phyloP scores from a whole-genome alignment of 495 filamentous ascomycete species.

The Penicillium mononematosum region DNA sequence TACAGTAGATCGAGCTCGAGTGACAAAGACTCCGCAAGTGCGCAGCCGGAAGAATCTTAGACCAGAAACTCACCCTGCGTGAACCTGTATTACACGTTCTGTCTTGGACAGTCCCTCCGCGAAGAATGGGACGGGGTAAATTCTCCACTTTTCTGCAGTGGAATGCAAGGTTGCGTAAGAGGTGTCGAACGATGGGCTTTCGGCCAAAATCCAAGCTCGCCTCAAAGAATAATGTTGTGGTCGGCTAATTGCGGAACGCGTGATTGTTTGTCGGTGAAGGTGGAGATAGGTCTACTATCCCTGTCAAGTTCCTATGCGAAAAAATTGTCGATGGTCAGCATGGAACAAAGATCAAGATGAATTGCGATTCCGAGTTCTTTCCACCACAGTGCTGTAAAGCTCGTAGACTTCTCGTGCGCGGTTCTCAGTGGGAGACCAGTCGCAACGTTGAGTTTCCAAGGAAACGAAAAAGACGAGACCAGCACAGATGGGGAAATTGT shows the following conservation, averaged over 20 bases:
- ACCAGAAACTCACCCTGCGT: slow-evolving; percentile 10
- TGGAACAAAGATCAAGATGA: neutral
- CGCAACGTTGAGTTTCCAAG: neutral
- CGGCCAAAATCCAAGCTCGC: slow-evolving; percentile 1
- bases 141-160: slow-evolving; percentile 20
- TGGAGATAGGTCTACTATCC: slow-evolving; percentile 5
- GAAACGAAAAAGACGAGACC: neutral
- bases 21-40: neutral
- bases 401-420: neutral
- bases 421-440: neutral
- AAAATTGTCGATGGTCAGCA: slow-evolving; percentile 7
- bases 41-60: neutral
- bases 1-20: neutral
- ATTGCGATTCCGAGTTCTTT: neutral
- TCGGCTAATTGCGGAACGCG: slow-evolving; percentile 20
- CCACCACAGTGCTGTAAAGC: neutral
- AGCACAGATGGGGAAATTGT: neutral
- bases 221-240: slow-evolving; percentile 12
- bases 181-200: slow-evolving; percentile 1
- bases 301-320: neutral
- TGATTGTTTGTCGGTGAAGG: slow-evolving; percentile 12
- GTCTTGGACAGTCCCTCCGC: slow-evolving; percentile 4
- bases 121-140: slow-evolving; percentile 11
- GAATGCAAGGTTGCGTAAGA: slow-evolving; percentile 20
- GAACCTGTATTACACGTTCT: slow-evolving; percentile 2